These are phyloP conservation scores for Prunus campanulata DNA, from an alignment of 306 rosid species.

Conservation along the genomic window DNA sequence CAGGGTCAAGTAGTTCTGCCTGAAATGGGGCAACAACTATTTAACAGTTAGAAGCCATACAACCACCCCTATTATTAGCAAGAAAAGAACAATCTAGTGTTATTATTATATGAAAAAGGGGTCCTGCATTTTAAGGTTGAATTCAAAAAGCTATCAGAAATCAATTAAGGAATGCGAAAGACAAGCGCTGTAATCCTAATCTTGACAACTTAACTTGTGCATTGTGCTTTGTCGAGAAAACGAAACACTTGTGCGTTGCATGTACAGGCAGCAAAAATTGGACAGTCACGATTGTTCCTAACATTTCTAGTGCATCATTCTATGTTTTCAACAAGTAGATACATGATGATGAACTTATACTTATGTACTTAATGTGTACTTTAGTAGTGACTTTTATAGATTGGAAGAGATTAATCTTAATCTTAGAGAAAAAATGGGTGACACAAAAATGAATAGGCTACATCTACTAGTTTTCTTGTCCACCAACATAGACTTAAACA, in stretches of 20 bases:
- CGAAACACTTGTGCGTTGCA: background rate
- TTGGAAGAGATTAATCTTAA: background rate
- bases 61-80: background rate
- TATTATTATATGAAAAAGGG: no score
- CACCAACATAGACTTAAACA: background rate
- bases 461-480: background rate
- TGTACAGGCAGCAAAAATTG: background rate
- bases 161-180: background rate
- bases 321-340: background rate
- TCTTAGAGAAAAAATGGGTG: background rate
- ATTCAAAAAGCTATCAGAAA: background rate
- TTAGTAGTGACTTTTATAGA: background rate
- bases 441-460: background rate
- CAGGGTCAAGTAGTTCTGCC: slow-evolving; percentile 57
- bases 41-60: background rate
- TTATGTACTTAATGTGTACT: background rate
- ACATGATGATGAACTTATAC: background rate
- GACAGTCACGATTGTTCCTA: background rate
- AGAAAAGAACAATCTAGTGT: background rate
- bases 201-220: no score
- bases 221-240: no score
- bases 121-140: background rate
- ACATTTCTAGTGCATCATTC: background rate
- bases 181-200: no score
- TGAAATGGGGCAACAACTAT: slow-evolving; percentile 20